Base-by-base conservation (phyloP, 2,329 filamentous ascomycete species). In the Scytalidium sp. region DNA sequence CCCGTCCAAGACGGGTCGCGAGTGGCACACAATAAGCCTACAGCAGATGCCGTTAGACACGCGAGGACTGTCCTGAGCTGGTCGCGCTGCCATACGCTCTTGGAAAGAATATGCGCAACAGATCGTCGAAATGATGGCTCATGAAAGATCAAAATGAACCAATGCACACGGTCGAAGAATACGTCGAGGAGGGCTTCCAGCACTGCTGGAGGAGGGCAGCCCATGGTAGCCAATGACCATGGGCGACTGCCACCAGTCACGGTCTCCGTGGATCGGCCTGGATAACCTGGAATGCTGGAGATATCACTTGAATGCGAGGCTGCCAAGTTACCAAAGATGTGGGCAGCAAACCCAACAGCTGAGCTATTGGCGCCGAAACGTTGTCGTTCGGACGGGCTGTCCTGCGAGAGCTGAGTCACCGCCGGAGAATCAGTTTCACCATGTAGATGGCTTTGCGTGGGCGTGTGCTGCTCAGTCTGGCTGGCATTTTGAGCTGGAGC, bases 121-220 rank as follows among this genome's bases (percentile, higher is more conserved):
- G 40, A 9, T 39, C 56, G 54, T 7, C 47, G 42, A 36, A 70
- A 71, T 3, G 64, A 58, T 15, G 59, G 54, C 49, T 70, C 66
- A 25, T 69, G 63, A 39, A 70, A 70, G 5, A 70, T 55, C 3
- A 70, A 52, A 49, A 66, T 67, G 49, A 70, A 71, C 68, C 68
- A 71, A 36, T 71, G 68, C 0, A 65, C 59, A n/a, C 62, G 59
- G 45, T 70, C 64, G 52, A 71, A 71, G 43, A 70, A 70, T 20
- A 23, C 70, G 36, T 69, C 62, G 5, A 69, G 58, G 8, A 70
- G 53, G 13, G 64, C 20, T 11, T 44, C 27, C 4, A 60, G 59
- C 2, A 55, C 57, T 19, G 66, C 54, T 7, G 42, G 3, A 46
- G n/a, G 1, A 61, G 46, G 47, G 19, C 20, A 19, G 11, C 21